These are phyloP conservation scores for Malassezia restricta DNA, from an alignment of 1,284 basidiomycete species.

Conservation along the genomic window DNA sequence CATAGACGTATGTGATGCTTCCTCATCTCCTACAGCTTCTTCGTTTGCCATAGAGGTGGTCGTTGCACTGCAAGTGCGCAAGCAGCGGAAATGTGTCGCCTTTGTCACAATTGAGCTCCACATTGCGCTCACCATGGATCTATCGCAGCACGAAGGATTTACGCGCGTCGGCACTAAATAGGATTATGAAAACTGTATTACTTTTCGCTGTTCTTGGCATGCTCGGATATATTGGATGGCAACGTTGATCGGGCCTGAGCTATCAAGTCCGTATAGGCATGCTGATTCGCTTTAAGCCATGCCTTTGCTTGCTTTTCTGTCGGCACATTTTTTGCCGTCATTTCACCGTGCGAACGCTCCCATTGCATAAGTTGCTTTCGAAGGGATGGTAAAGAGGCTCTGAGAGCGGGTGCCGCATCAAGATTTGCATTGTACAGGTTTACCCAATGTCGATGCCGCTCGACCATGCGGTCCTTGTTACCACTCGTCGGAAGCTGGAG, in stretches of 20 bases:
- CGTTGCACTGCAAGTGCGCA: too few relatives aligned
- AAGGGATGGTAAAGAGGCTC: slow-evolving; percentile 17
- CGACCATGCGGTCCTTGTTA: slow-evolving; percentile 22
- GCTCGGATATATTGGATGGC: background rate
- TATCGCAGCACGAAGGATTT: too few relatives aligned
- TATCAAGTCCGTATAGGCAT: slow-evolving; percentile 4
- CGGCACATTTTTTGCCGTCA: background rate
- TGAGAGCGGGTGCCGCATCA: slow-evolving; percentile 28
- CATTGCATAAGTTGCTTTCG: slow-evolving; percentile 25
- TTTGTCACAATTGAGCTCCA: background rate
- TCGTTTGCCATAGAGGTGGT: background rate
- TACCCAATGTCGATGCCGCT: slow-evolving; percentile 39
- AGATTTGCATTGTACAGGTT: slow-evolving; percentile 43
- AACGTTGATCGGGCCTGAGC: slow-evolving; percentile 8
- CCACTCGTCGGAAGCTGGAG: slow-evolving; percentile 23
- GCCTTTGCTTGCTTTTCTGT: slow-evolving; percentile 2
- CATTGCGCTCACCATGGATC: background rate
- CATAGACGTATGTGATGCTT: background rate
- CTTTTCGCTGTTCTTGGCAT: too few relatives aligned
- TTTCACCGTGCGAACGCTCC: slow-evolving; percentile 20
- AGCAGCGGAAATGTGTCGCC: too few relatives aligned
- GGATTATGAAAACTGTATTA: too few relatives aligned
- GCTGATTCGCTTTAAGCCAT: slow-evolving; percentile 12
- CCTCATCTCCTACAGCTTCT: background rate
- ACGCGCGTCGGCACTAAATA: too few relatives aligned